phyloP scores from a whole-genome alignment of 805 yeast species.

The Lachancea lanzarotensis region DNA sequence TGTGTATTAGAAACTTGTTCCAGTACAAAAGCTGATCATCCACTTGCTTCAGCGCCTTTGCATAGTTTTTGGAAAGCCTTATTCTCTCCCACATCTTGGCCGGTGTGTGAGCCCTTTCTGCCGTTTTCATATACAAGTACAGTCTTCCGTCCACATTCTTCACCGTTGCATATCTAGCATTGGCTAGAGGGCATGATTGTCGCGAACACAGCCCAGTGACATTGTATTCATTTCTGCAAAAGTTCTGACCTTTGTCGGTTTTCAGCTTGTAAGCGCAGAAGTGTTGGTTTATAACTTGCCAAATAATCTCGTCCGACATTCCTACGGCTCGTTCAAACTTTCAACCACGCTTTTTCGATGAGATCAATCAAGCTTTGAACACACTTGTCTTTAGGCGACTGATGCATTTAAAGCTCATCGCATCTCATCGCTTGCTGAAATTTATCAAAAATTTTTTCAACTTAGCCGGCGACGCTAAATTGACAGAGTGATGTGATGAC shows the following conservation, averaged over 20 bases:
- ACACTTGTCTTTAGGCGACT: no score
- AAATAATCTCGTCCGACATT: slow-evolving; percentile 75
- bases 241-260: slow-evolving; percentile 82
- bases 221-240: slow-evolving; percentile 93
- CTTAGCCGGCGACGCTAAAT: slow-evolving; percentile 1
- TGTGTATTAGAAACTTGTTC: slow-evolving; percentile 86
- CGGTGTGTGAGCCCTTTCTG: slow-evolving; percentile 96
- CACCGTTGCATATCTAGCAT: slow-evolving; percentile 84
- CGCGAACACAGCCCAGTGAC: slow-evolving; percentile 91
- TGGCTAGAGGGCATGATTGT: slow-evolving; percentile 94
- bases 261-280: slow-evolving; percentile 92
- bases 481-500: neutral
- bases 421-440: slow-evolving; percentile 16
- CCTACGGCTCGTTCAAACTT: neutral
- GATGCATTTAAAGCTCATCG: slow-evolving; percentile 13
- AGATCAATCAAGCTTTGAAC: neutral
- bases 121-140: slow-evolving; percentile 90
- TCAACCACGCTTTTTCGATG: neutral
- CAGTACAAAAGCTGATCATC: slow-evolving; percentile 85
- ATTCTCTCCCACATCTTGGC: slow-evolving; percentile 92
- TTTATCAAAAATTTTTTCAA: slow-evolving; percentile 12
- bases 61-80: slow-evolving; percentile 80
- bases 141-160: slow-evolving; percentile 72
- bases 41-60: slow-evolving; percentile 79
- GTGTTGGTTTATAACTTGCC: slow-evolving; percentile 95